Conservation (phyloP, 495 filamentous ascomycete species). For the Polyplosphaeria fusca region DNA sequence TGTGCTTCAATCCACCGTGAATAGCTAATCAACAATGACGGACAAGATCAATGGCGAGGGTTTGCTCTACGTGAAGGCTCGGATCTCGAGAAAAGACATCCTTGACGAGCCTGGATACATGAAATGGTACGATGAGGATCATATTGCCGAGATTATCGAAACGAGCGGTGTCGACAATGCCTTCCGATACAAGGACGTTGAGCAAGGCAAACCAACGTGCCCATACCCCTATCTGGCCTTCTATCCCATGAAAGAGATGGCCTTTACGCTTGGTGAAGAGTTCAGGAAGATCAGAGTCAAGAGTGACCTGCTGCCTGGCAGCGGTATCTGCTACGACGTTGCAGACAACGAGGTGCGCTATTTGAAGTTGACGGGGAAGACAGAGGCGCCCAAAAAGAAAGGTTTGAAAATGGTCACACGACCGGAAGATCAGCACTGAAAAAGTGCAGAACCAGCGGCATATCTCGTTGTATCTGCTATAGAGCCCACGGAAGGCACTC, state of each 20-base stretch:
- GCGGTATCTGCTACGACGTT: constrained; percentile 30
- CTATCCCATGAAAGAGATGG: constrained; percentile 37
- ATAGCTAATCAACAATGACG: constrained; percentile 7
- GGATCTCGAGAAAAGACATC: constrained; percentile 13
- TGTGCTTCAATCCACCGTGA: constrained; percentile 1
- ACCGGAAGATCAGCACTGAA: background rate
- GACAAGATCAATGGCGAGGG: constrained; percentile 26
- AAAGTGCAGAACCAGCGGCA: constrained; percentile 10
- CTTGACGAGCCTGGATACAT: constrained; percentile 26
- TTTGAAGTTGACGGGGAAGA: constrained; percentile 22
- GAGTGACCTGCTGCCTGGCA: constrained; percentile 33
- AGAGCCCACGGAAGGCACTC: constrained; percentile 22
- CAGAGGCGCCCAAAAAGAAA: constrained; percentile 24
- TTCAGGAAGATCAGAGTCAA: constrained; percentile 36
- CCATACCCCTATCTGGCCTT: constrained; percentile 33
- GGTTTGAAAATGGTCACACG: background rate
- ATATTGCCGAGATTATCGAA: constrained; percentile 37
- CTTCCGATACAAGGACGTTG: constrained; percentile 30
- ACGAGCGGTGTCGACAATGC: constrained; percentile 35
- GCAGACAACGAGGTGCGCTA: constrained; percentile 35
- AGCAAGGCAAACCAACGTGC: constrained; percentile 13
- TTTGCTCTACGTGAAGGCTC: constrained; percentile 24
- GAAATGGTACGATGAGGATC: constrained; percentile 38
- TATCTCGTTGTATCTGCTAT: constrained; percentile 22
- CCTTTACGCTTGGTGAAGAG: constrained; percentile 34